phyloP scores from a whole-genome alignment of 306 rosid species.

The Albizia julibrissin region DNA sequence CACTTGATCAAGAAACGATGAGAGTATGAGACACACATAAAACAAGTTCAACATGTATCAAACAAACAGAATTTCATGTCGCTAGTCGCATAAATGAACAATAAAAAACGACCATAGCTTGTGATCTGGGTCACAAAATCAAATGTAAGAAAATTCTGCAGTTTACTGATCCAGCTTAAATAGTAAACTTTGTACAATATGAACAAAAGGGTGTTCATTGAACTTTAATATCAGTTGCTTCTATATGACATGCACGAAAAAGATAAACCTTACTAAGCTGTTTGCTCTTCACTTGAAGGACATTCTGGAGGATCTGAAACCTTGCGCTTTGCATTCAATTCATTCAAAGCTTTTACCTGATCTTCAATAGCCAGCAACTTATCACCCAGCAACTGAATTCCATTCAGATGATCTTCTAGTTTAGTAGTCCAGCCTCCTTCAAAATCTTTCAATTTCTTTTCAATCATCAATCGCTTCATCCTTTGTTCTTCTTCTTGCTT shows the following conservation, averaged over 20 bases:
- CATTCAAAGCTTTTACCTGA: conserved; percentile 53
- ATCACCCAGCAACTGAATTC: conserved; percentile 41
- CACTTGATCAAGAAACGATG: conserved; percentile 5
- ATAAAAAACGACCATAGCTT: conserved; percentile 25
- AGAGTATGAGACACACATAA: background rate
- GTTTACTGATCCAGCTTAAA: conserved; percentile 17
- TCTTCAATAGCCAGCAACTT: conserved; percentile 52
- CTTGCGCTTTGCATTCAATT: conserved; percentile 43
- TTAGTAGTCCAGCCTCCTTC: conserved; percentile 50
- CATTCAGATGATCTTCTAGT: conserved; percentile 42
- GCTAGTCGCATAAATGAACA: background rate
- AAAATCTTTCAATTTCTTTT: conserved; percentile 53
- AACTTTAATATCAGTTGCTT: conserved; percentile 15
- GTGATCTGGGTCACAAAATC: conserved; percentile 21
- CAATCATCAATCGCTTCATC: conserved; percentile 39
- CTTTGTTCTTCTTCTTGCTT: conserved; percentile 88
- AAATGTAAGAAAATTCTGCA: conserved; percentile 15
- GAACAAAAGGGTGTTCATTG: conserved; percentile 9
- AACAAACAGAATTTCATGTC: conserved; percentile 17
- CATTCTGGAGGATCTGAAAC: conserved; percentile 43
- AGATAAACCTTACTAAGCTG: conserved; percentile 41
- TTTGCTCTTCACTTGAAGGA: conserved; percentile 40
- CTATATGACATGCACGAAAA: background rate
- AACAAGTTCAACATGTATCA: conserved; percentile 19
- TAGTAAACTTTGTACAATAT: conserved; percentile 29